phyloP scores from a whole-genome alignment of 306 rosid genomes.

The Corylus avellana region DNA sequence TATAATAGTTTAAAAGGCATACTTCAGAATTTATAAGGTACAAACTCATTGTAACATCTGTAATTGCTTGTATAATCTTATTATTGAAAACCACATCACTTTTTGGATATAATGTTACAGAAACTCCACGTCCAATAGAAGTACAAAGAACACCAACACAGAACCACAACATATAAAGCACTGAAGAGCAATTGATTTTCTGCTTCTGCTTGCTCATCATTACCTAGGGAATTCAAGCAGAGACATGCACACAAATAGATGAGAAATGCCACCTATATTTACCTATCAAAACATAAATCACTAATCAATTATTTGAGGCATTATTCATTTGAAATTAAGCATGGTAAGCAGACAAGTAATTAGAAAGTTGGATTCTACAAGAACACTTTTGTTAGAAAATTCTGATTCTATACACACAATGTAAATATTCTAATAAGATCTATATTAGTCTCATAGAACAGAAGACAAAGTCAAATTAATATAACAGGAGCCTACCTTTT shows the following conservation, averaged over 20 bases:
- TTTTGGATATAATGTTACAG: background rate
- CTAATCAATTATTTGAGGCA: background rate
- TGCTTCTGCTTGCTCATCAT: background rate
- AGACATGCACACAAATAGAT: background rate
- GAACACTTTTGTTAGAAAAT: background rate
- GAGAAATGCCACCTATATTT: background rate
- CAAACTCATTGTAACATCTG: background rate
- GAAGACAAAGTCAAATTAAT: conserved; percentile 10
- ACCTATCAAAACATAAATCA: background rate
- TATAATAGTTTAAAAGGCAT: background rate
- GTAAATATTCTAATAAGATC: conserved; percentile 1
- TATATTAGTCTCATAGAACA: background rate
- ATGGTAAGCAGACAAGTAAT: background rate
- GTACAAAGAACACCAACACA: background rate
- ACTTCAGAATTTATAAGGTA: background rate
- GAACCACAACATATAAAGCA: background rate
- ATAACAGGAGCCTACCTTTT: conserved; percentile 58
- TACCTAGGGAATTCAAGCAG: background rate
- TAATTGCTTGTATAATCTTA: background rate
- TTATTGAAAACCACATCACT: background rate
- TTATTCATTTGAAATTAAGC: background rate
- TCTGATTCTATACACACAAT: background rate
- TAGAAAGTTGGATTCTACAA: background rate
- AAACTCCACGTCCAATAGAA: background rate
- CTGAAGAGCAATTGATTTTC: background rate